Conservation (phyloP, 1,139 yeast species). For the Magnusiomyces clavatus region DNA sequence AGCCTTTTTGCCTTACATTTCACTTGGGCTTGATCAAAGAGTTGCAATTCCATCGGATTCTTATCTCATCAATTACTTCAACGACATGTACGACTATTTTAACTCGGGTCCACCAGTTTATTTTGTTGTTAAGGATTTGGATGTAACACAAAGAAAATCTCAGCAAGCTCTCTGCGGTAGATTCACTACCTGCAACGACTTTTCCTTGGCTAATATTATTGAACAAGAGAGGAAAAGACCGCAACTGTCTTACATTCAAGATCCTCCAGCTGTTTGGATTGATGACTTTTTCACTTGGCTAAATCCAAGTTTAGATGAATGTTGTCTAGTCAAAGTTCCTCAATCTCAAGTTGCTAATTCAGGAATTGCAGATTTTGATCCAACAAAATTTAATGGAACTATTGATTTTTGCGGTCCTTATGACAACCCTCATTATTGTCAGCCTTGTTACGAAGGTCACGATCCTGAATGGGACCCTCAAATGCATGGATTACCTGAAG, state of each 20-base stretch:
- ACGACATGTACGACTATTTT: slow-evolving; percentile 63
- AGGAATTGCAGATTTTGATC: slow-evolving; percentile 31
- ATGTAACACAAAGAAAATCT: slow-evolving; percentile 49
- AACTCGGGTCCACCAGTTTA: slow-evolving; percentile 91
- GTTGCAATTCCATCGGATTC: slow-evolving; percentile 80
- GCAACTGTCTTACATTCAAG: slow-evolving; percentile 55
- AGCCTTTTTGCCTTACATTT: slow-evolving; percentile 56
- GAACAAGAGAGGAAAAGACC: slow-evolving; percentile 78
- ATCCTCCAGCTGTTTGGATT: slow-evolving; percentile 86
- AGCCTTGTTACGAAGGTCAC: slow-evolving; percentile 55
- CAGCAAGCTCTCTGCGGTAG: slow-evolving; percentile 83
- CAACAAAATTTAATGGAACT: slow-evolving; percentile 20
- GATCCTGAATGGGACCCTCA: slow-evolving; percentile 56
- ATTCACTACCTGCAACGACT: slow-evolving; percentile 74
- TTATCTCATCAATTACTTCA: slow-evolving; percentile 69
- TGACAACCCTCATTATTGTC: slow-evolving; percentile 67
- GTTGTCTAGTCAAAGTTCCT: slow-evolving; percentile 49
- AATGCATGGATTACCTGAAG: slow-evolving; percentile 82
- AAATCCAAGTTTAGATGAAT: slow-evolving; percentile 77
- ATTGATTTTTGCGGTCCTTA: slow-evolving; percentile 56
- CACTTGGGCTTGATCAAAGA: slow-evolving; percentile 82
- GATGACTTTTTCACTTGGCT: slow-evolving; percentile 86
- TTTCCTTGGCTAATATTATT: slow-evolving; percentile 70
- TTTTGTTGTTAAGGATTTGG: slow-evolving; percentile 61
- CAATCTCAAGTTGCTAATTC: no score